Conservation (phyloP, 2,329 filamentous ascomycete genomes). For the Ambrosiella cleistominuta region DNA sequence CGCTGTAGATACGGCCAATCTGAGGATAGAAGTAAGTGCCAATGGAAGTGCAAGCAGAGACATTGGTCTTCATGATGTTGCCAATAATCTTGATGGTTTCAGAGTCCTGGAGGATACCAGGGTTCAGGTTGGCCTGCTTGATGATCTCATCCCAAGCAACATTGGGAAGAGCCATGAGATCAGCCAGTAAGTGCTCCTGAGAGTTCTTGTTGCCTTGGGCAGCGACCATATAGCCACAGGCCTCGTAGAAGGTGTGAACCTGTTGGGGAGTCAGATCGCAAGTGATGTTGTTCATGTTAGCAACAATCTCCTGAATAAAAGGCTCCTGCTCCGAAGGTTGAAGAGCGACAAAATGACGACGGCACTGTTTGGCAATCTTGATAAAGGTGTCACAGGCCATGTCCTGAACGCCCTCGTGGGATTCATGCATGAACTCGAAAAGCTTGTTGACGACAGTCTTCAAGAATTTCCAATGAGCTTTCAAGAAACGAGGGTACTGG, state of each 20-base stretch:
- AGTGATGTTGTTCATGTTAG: conserved; percentile 90
- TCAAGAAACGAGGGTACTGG: conserved; percentile 93
- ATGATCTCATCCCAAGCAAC: conserved; percentile 93
- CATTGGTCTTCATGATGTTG: conserved; percentile 99
- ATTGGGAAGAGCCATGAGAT: conserved; percentile 88
- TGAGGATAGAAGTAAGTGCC: conserved; percentile 96
- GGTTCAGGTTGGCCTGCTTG: conserved; percentile 65
- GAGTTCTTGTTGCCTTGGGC: conserved; percentile 89
- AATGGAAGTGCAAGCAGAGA: conserved; percentile 93
- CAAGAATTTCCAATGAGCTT: conserved; percentile 98
- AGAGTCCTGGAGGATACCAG: conserved; percentile 70
- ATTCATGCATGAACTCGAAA: conserved; percentile 99
- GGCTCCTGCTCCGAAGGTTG: conserved; percentile 89
- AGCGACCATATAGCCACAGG: conserved; percentile 97
- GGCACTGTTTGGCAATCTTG: conserved; percentile 97
- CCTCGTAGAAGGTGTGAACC: conserved; percentile 97
- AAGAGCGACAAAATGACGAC: conserved; percentile 88
- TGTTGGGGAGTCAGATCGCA: conserved; percentile 90
- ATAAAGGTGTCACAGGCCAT: conserved; percentile 99
- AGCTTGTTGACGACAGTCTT: conserved; percentile 99
- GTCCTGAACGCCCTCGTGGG: conserved; percentile 94
- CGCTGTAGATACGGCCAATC: conserved; percentile 90
- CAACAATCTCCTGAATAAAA: conserved; percentile 96
- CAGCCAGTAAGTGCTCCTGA: conserved; percentile 77
- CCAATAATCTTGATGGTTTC: conserved; percentile 98